These are phyloP conservation scores for Adenanthera pavonina DNA, from an alignment of 306 rosid genomes.

Conservation along the genomic window DNA sequence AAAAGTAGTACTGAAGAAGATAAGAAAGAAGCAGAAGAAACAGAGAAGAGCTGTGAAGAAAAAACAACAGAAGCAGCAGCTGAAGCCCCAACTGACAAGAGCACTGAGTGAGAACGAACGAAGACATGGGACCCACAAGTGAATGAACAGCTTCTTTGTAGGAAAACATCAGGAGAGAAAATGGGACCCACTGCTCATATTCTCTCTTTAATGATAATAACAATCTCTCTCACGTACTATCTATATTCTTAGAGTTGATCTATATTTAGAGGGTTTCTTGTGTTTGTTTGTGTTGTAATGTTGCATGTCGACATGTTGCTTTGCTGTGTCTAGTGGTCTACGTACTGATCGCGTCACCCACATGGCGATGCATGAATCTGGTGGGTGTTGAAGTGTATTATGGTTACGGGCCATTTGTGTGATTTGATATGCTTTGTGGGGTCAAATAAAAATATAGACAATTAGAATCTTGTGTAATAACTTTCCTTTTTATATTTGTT, in stretches of 20 bases:
- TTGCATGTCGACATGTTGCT: constrained; percentile 34
- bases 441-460: constrained; percentile 30
- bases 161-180: background rate
- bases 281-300: background rate
- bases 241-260: background rate
- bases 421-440: constrained; percentile 25
- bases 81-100: constrained; percentile 45
- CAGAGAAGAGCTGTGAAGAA: constrained; percentile 31
- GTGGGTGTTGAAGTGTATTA: constrained; percentile 2
- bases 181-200: background rate
- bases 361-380: background rate
- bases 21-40: constrained; percentile 45
- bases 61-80: constrained; percentile 39
- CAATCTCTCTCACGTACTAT: background rate
- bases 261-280: constrained; percentile 16
- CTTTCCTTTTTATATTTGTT: constrained; percentile 1
- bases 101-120: constrained; percentile 31
- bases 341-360: background rate
- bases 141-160: too few relatives aligned
- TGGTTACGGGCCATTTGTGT: background rate
- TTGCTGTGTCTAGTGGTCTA: constrained; percentile 16
- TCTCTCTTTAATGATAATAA: background rate
- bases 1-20: constrained; percentile 36
- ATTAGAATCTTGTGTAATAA: constrained; percentile 11
- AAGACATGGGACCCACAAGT: background rate